These are phyloP conservation scores for Cutaneotrichosporon daszewskae DNA, from an alignment of 1,284 basidiomycete genomes.

Conservation along the genomic window DNA sequence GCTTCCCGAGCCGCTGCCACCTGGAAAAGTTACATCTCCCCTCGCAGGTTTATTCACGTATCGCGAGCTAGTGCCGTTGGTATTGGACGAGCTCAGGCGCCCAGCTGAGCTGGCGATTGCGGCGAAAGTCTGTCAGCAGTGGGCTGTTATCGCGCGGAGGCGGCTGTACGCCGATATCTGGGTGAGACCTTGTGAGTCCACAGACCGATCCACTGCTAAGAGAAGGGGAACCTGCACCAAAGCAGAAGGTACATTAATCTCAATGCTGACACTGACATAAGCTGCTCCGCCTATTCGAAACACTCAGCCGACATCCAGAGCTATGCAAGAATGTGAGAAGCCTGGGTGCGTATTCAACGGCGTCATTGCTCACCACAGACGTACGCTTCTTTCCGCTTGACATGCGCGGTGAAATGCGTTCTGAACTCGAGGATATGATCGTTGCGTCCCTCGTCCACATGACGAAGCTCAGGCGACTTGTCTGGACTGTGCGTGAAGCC, in stretches of 20 bases:
- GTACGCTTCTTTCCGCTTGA: constrained; percentile 43
- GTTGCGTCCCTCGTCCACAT: constrained; percentile 28
- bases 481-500: constrained; percentile 39
- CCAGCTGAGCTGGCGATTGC: constrained; percentile 33
- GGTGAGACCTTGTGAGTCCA: constrained; percentile 43
- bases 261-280: constrained; percentile 9
- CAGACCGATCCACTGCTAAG: background rate
- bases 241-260: constrained; percentile 13
- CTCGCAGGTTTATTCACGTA: constrained; percentile 29
- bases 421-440: constrained; percentile 32
- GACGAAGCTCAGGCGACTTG: constrained; percentile 33
- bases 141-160: constrained; percentile 26
- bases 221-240: constrained; percentile 37
- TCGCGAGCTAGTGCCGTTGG: constrained; percentile 33
- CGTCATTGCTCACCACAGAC: constrained; percentile 19
- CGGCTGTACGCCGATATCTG: constrained; percentile 40
- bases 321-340: constrained; percentile 31
- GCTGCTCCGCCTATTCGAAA: constrained; percentile 38
- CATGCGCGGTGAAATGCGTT: constrained; percentile 26
- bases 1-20: constrained; percentile 21
- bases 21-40: constrained; percentile 18
- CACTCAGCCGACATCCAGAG: constrained; percentile 23
- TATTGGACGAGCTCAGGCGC: constrained; percentile 31
- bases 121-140: constrained; percentile 29
- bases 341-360: constrained; percentile 28